Evolutionary conservation across 2,329 filamentous ascomycete genomes (phyloP), one percentile per base, ranked within the genome.

Genomic region (Iodosphaeria phyllophila): DNA sequence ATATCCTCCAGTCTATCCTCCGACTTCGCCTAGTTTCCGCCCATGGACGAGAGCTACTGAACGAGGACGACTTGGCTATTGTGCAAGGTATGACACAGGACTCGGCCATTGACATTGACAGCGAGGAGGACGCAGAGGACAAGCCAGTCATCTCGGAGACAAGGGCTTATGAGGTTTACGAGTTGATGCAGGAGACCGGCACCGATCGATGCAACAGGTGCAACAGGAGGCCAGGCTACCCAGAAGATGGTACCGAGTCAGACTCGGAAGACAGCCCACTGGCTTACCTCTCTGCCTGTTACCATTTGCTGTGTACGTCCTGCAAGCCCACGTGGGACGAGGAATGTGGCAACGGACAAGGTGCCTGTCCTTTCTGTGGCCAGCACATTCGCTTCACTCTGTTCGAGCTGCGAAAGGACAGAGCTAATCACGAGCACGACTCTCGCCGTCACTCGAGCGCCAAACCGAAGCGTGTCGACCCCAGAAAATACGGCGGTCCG

Each of bases 41-140:
- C 1, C 86, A 93, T 44, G 89, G 89, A n/a, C 77, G 76, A 34
- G 86, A 95, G 31, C 64, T 98, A 6, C 61, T 98, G 3, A 79
- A 73, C 28, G 71, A 84, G 18, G 75, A 86, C 12, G 86, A 95
- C 39, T 55, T 92, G 22, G 71, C 75, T 35, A 60, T 76, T 4
- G 68, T 86, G 25, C 75, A 83, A 42, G 86, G 84, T 13, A 64
- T 80, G 48, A 82, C 73, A n/a, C 70, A 71, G 6, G 74, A 80
- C 19, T 80, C 80, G 34, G 79, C 89, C 3, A 92, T 98, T 39
- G 78, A 91, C 36, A 62, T 95, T 13, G 83, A 89, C 31, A 80
- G 82, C 24, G n/a, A n/a, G n/a, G n/a, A n/a, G n/a, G 75, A 84
- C 20, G 71, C 73, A 5, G 67, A 74, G 6, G 61, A 63, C 5